Evolutionary conservation across 2,329 filamentous ascomycete genomes (phyloP).

Genomic region (Corinectria fuckeliana): DNA sequence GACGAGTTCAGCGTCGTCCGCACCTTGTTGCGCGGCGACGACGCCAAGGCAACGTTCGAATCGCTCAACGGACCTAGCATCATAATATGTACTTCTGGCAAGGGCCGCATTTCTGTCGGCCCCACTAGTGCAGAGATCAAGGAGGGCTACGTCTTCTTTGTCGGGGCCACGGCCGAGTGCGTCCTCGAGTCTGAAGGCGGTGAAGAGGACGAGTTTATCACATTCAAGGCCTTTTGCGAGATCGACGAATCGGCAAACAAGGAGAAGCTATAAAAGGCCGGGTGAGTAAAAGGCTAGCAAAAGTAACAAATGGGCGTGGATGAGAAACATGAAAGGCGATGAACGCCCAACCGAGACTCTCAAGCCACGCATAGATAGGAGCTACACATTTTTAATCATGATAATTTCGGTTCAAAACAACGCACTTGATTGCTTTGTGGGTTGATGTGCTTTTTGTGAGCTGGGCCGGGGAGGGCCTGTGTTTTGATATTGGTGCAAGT

Average conservation of each 20-base stretch:
- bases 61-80: constrained; percentile 88
- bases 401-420: neutral
- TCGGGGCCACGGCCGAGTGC: constrained; percentile 86
- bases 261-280: constrained; percentile 28
- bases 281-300: neutral
- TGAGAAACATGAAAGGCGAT: neutral
- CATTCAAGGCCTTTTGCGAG: constrained; percentile 95
- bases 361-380: constrained; percentile 1
- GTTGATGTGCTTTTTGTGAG: neutral
- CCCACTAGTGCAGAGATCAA: constrained; percentile 77
- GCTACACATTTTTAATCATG: constrained; percentile 13
- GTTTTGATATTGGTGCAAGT: neutral
- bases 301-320: neutral
- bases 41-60: constrained; percentile 88
- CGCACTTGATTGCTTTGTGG: neutral
- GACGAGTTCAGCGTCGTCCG: constrained; percentile 94
- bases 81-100: constrained; percentile 85
- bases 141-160: constrained; percentile 79
- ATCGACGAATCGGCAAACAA: constrained; percentile 57
- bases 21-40: constrained; percentile 72
- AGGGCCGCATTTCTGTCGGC: constrained; percentile 84
- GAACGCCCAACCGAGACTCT: constrained; percentile 3
- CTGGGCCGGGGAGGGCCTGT: neutral
- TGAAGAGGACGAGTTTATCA: constrained; percentile 75
- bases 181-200: constrained; percentile 72